These are phyloP conservation scores for Colletotrichum ledebouriae DNA, from an alignment of 2,329 filamentous ascomycete genomes.

Conservation along the genomic window DNA sequence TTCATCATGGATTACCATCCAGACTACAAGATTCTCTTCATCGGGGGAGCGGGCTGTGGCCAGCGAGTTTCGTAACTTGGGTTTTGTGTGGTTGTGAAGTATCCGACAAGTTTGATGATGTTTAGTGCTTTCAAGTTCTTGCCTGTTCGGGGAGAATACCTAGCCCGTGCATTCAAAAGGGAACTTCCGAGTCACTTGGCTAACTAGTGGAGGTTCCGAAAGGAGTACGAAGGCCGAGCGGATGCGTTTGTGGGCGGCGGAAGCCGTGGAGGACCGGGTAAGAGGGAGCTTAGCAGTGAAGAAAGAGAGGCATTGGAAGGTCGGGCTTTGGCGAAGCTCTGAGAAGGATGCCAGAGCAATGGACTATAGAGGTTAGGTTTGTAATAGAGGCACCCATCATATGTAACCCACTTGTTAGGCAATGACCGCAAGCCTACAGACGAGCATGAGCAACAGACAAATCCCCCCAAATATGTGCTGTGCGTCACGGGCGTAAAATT, in stretches of 20 bases:
- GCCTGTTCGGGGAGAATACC: constrained; percentile 45
- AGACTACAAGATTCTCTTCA: constrained; percentile 57
- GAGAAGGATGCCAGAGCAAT: neutral
- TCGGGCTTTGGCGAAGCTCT: neutral
- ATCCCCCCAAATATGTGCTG: too few species aligned
- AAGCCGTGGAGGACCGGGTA: constrained; percentile 47
- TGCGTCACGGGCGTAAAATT: too few species aligned
- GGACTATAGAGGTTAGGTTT: too few species aligned
- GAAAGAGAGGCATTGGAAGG: neutral
- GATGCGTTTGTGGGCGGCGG: constrained; percentile 47
- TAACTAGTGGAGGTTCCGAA: constrained; percentile 49
- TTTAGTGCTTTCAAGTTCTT: constrained; percentile 47
- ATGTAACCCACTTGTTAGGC: too few species aligned
- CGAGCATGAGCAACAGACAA: too few species aligned
- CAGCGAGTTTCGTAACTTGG: constrained; percentile 45
- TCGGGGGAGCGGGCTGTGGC: constrained; percentile 62
- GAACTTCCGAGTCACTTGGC: constrained; percentile 43
- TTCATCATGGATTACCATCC: constrained; percentile 72
- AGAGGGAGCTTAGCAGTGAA: neutral
- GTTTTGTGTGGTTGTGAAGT: accelerated
- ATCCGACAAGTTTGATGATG: neutral
- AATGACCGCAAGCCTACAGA: too few species aligned
- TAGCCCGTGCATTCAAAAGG: constrained; percentile 48
- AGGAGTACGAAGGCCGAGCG: neutral
- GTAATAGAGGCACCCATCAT: too few species aligned